These are phyloP conservation scores for Ophiostoma sp. DNA, from an alignment of 2,329 filamentous ascomycete species.

Conservation along the genomic window DNA sequence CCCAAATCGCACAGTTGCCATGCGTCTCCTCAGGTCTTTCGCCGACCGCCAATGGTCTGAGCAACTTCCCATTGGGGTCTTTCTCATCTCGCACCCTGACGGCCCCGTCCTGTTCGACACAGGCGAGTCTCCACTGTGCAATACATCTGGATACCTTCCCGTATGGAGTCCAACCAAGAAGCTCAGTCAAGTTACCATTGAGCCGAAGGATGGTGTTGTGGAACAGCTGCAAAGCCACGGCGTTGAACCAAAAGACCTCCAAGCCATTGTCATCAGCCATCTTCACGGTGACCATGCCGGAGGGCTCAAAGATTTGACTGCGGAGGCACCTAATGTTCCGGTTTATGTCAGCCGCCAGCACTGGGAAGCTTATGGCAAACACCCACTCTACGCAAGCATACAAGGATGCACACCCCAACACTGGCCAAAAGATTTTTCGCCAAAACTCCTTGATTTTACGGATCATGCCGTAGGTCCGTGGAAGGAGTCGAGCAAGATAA, in stretches of 20 bases:
- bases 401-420: neutral
- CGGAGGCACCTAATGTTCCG: neutral
- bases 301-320: neutral
- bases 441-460: neutral
- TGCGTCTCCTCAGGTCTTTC: neutral
- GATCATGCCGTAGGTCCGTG: neutral
- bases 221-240: neutral
- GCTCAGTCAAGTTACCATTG: neutral
- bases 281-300: neutral
- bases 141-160: neutral
- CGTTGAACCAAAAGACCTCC: neutral
- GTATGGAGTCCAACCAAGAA: neutral
- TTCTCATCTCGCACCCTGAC: neutral
- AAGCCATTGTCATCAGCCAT: neutral
- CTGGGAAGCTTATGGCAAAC: neutral
- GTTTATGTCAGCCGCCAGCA: neutral
- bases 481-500: neutral
- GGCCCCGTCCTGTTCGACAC: neutral
- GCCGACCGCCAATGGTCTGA: neutral
- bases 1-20: neutral
- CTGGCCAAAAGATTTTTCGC: neutral
- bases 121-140: neutral
- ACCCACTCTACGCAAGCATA: neutral
- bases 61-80: neutral
- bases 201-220: neutral